Base-by-base conservation (phyloP, 2,329 filamentous ascomycete species). In the Kalaharituber pfeilii region DNA sequence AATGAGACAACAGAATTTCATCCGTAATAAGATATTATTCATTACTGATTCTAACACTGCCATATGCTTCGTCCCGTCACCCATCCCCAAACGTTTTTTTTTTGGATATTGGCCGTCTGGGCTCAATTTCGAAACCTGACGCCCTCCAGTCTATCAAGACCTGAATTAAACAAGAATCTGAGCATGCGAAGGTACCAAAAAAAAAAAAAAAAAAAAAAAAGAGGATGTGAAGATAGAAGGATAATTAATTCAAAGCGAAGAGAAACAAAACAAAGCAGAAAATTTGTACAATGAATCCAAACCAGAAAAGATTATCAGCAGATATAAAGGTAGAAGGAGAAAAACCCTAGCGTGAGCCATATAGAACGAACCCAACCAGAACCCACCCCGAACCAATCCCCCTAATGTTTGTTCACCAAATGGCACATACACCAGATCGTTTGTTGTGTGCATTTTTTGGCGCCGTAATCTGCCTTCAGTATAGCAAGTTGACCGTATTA, bases 181-280 rank as follows among this genome's bases (percentile, higher is more conserved):
- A 39, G 33, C 20, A 39, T 47, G 42, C n/a, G 42, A 22, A 25
- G 15, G 15, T 47, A 47, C 18, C 7, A 47, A 2, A 47, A 47
- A 18, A 18, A n/a, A 15, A 51, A 20, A 50, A 24, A n/a, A 18
- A 36, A 49, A 28, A 15, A 24, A 50, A 25, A 26, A 3, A 49
- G 18, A 27, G 13, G 20, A 28, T 26, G 33, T 20, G 24, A 51
- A 39, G 22, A 5, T 28, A n/a, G n/a, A n/a, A n/a, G n/a, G 18
- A 50, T 25, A 50, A 27, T 25, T 25, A 25, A 52, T 11, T 52
- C 54, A 51, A 53, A 52, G 50, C 56, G 53, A 47, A 27, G 44
- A 45, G 50, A 50, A 47, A 51, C 30, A 55, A 54, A 52, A 54
- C 45, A 51, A 50, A 25, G 26, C 18, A 42, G 36, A 58, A 53